phyloP scores from a whole-genome alignment of 2,329 filamentous ascomycete species.

The Aspergillus brunneoviolaceus region DNA sequence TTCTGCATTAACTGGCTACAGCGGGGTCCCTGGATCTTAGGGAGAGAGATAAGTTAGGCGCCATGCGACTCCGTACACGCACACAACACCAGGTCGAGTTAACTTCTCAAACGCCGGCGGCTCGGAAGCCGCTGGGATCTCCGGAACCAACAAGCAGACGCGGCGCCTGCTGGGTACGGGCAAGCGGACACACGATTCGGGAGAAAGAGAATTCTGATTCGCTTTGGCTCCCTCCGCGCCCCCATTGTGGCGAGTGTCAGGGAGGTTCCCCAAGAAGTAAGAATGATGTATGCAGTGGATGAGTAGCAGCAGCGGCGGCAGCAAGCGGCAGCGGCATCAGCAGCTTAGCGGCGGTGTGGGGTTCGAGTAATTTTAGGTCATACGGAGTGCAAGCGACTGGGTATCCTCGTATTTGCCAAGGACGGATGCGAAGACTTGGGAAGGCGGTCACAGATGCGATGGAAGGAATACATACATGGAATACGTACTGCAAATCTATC shows the following conservation, averaged over 20 bases:
- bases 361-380: not conserved
- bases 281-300: constrained; percentile 9
- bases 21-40: not conserved
- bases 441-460: not conserved
- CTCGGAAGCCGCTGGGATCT: not conserved
- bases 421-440: not conserved
- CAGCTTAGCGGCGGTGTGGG: not conserved
- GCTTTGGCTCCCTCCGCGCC: not conserved
- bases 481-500: too few species aligned
- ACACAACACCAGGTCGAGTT: not conserved
- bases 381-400: not conserved
- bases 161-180: not conserved
- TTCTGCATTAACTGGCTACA: too few species aligned
- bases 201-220: not conserved
- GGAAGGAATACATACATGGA: too few species aligned
- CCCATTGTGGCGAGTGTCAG: constrained; percentile 8
- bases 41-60: not conserved
- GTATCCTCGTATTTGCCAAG: not conserved
- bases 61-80: not conserved
- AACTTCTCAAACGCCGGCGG: not conserved
- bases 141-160: not conserved
- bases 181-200: not conserved
- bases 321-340: not conserved
- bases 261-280: not conserved
- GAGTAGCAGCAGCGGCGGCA: not conserved